These are phyloP conservation scores for Malassezia brasiliensis DNA, from an alignment of 1,284 basidiomycete species.

Conservation along the genomic window DNA sequence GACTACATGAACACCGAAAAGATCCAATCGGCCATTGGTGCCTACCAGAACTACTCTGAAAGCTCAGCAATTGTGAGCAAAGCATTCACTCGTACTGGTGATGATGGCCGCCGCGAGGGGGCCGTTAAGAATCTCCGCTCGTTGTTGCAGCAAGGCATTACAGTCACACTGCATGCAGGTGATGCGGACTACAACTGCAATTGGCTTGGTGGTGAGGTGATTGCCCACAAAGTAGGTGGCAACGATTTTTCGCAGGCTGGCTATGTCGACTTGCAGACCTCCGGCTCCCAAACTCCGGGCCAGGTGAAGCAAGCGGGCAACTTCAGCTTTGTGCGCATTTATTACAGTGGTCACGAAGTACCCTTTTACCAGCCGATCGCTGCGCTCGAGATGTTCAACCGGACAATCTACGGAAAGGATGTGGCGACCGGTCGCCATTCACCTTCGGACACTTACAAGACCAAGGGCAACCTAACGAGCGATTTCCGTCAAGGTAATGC, in stretches of 20 bases:
- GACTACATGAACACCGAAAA: conserved; percentile 25
- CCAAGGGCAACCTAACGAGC: neutral
- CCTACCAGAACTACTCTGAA: conserved; percentile 30
- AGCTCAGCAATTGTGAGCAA: conserved; percentile 18
- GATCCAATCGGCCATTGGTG: conserved; percentile 27
- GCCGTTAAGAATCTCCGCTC: conserved; percentile 23
- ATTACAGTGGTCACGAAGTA: conserved; percentile 31
- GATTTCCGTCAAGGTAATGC: neutral
- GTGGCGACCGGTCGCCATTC: conserved; percentile 22
- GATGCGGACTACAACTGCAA: conserved; percentile 39
- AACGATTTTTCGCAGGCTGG: conserved; percentile 22
- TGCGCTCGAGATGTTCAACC: conserved; percentile 23
- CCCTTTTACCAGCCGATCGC: conserved; percentile 33
- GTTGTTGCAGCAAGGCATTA: conserved; percentile 24
- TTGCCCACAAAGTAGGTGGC: conserved; percentile 22
- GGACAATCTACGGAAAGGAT: conserved; percentile 22
- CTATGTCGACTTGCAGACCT: conserved; percentile 20
- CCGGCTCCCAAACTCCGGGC: conserved; percentile 18
- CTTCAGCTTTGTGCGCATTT: conserved; percentile 28
- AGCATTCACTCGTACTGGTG: conserved; percentile 24
- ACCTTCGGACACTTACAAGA: neutral
- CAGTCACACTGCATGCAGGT: conserved; percentile 27
- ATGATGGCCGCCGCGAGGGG: conserved; percentile 23
- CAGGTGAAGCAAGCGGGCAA: conserved; percentile 27
- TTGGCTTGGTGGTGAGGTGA: conserved; percentile 23